Base-by-base conservation (phyloP, 2,329 filamentous ascomycete species). In the Sarocladium kiliense region DNA sequence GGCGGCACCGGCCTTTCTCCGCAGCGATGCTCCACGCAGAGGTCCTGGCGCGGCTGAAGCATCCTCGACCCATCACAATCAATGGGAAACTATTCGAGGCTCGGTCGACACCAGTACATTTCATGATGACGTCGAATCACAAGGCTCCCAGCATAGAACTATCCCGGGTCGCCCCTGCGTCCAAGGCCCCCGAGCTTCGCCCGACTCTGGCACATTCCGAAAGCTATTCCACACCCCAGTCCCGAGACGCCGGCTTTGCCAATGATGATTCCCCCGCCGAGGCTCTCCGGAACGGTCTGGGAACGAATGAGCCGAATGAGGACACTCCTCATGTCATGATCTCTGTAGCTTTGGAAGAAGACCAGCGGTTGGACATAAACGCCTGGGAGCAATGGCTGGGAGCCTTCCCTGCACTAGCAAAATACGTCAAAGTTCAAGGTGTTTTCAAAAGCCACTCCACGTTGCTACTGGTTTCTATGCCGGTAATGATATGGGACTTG, bases 81-180 rank as follows among this genome's bases (percentile, higher is more conserved):
- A 81, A 84, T 59, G 81, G 81, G 54, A 80, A 77, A 65, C 74
- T 77, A 18, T 81, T 81, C 47, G 80, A 84, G 61, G 77, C 78
- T 34, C 75, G 80, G 37, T 80, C 80, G 2, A 84, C 81, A 0
- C 80, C 81, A 0, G 79, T 84, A 3, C 81, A 84, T 60, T 83
- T 83, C 61, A 84, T 84, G 78, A 83, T 83, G 79, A 84, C 81
- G 2, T 74, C 78, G 18, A 82, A 84, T 56, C 80, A 83, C 62
- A 79, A 74, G 56, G 79, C 78, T 1, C 78, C 79, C 0, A 83
- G 80, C 55, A 84, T 84, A 42, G 80, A 84, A 62, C 66, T 84
- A 34, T 74, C 74, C 5, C 71, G 74, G 23, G 65, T 64, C 30
- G 27, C 47, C 3, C 27, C 30, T 3, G 27, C 18, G 3, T 36